Base-by-base conservation (phyloP, 495 filamentous ascomycete genomes). In the Penicillium maclennaniae region DNA sequence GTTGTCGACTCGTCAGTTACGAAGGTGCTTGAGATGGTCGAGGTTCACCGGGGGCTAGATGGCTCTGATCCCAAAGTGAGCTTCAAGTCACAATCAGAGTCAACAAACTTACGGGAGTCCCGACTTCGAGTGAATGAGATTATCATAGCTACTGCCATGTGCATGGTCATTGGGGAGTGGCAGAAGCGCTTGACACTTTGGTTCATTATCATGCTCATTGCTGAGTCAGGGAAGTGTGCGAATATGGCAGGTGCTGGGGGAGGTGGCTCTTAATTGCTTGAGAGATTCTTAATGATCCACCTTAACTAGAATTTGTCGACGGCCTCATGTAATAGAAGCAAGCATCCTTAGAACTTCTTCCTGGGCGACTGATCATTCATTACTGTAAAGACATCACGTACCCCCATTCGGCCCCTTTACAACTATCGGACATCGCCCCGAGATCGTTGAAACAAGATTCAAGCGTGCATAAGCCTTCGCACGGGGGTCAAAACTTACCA, bases 131-230 rank as follows among this genome's bases (percentile, higher is more conserved):
- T 34, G 1, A 14, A 34, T 34, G 31, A 34, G 6, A 56, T 8
- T 52, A 59, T 43, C 15, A 45, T 59, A 25, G 46, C 51, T 6
- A 62, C 60, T 3, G 49, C 53, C 7, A 49, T 56, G 49, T 63
- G 56, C 16, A 61, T 60, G 54, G 37, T 64, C n/a, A 41, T 61
- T 43, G 58, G 58, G 1, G 61, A 59, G 36, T 54, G 45, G 45
- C 23, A 61, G 51, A 65, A 65, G 28, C 40, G 61, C 14, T 21
- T 47, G 36, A 47, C 41, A 4, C 6, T 55, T 26, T 43, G 37
- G 10, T 25, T 45, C 19, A 43, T 59, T 4, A 3, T 55, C 2
- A 21, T 53, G 28, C 10, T 45, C 27, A 31, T 34, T 14, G 8
- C 9, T 12, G 31, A 14, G 31, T 34, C 31, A 12, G 31, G 31